Evolutionary conservation across 306 rosid genomes (phyloP).

Genomic region (Vigna mungo): DNA sequence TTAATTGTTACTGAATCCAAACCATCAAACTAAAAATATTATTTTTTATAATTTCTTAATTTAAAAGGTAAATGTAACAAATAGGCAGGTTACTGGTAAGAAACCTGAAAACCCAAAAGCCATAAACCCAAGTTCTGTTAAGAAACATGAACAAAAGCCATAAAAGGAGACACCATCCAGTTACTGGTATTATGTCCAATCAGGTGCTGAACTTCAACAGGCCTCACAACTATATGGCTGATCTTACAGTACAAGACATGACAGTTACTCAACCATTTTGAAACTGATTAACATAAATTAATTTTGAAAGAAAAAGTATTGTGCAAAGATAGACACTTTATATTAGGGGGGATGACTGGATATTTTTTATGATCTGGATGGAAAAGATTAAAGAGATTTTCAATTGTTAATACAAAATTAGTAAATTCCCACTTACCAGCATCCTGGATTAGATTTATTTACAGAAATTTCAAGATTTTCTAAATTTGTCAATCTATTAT

Average conservation of each 20-base stretch:
- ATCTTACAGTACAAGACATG: neutral
- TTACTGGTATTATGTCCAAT: neutral
- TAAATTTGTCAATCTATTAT: neutral
- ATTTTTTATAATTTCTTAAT: neutral
- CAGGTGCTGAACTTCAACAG: constrained; percentile 8
- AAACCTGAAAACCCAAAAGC: neutral
- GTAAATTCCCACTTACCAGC: neutral
- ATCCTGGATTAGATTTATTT: neutral
- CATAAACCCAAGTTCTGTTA: neutral
- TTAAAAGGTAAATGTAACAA: neutral
- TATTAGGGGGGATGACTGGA: neutral
- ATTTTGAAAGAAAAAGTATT: neutral
- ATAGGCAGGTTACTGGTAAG: no score
- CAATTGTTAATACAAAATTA: neutral
- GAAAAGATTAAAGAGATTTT: neutral
- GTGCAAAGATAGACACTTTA: neutral
- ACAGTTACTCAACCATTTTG: neutral
- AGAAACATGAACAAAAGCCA: neutral
- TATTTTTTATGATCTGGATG: neutral
- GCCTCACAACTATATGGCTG: neutral
- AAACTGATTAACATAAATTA: neutral
- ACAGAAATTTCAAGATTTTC: neutral
- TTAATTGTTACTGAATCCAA: neutral
- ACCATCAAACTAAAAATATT: neutral
- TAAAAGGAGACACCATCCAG: neutral